Percentiles rank a stretch among this genome's conserved stretches.
Evolutionary conservation across 306 rosid genomes (phyloP).

Genomic region (Urtica urens): DNA sequence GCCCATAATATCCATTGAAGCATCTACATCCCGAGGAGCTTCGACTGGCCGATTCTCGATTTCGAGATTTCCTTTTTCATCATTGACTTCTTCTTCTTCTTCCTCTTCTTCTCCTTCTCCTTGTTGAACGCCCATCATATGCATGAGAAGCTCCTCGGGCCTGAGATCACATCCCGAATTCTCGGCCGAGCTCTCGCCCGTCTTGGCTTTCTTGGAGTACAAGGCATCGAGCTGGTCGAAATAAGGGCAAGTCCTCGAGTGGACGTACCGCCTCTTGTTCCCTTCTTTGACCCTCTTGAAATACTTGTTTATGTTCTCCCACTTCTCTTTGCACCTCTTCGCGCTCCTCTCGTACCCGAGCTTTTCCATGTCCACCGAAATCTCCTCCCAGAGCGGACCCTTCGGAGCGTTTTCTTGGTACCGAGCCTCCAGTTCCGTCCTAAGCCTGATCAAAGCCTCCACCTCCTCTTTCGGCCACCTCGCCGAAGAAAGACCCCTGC

Average conservation of each 20-base stretch:
- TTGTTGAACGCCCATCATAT: conserved; percentile 49
- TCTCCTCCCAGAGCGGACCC: conserved; percentile 72
- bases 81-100: conserved; percentile 32
- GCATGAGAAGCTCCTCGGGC: conserved; percentile 81
- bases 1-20: conserved; percentile 30
- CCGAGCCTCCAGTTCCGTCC: conserved; percentile 42
- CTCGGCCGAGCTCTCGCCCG: conserved; percentile 23
- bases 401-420: conserved; percentile 46
- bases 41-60: conserved; percentile 22
- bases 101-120: conserved; percentile 19
- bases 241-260: conserved; percentile 77
- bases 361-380: conserved; percentile 50
- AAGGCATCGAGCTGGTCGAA: conserved; percentile 57
- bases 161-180: conserved; percentile 34
- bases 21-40: conserved; percentile 22
- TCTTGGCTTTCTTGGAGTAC: conserved; percentile 34
- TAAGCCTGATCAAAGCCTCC: conserved; percentile 55
- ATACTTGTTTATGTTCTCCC: conserved; percentile 96
- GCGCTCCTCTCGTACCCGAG: conserved; percentile 55
- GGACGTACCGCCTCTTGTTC: conserved; percentile 52
- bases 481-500: conserved; percentile 32
- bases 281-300: conserved; percentile 71
- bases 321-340: conserved; percentile 88
- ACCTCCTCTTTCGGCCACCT: conserved; percentile 86
- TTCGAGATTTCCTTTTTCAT: conserved; percentile 27